Conservation (phyloP, 257 asterid genomes). For the Nicotiana tabacum region DNA sequence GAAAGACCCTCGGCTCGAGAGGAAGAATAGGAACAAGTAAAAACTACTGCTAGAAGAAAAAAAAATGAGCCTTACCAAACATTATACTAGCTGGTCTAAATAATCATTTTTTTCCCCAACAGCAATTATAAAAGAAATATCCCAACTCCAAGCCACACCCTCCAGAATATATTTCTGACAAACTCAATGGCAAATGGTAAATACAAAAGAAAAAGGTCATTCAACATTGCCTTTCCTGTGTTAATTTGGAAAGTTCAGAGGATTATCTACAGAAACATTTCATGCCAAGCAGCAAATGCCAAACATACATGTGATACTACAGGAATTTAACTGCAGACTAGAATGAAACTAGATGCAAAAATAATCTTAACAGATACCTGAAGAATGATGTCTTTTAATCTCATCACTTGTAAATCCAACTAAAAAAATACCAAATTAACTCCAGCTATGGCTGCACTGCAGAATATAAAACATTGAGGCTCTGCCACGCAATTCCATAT, state of each 20-base stretch:
- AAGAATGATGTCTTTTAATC: constrained; percentile 9
- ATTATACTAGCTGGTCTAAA: too few species aligned
- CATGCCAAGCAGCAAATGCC: constrained; percentile 5
- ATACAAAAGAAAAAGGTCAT: neutral
- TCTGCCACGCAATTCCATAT: constrained; percentile 1
- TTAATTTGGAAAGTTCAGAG: neutral
- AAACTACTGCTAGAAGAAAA: too few species aligned
- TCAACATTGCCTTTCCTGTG: neutral
- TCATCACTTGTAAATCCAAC: constrained; percentile 10
- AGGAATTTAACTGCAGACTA: neutral
- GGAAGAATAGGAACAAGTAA: too few species aligned
- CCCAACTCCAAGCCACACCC: neutral
- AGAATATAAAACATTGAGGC: constrained; percentile 4
- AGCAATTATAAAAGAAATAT: too few species aligned
- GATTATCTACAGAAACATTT: constrained; percentile 8
- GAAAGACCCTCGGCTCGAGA: too few species aligned
- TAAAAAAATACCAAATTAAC: neutral
- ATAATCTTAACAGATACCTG: neutral
- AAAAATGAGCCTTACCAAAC: too few species aligned
- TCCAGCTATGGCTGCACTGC: constrained; percentile 1
- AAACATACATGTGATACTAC: neutral
- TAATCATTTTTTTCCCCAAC: too few species aligned
- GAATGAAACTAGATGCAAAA: constrained; percentile 3
- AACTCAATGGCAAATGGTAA: neutral
- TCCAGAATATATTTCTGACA: neutral